phyloP scores from a whole-genome alignment of 1,284 basidiomycete genomes.

The Neonothopanus nambi region DNA sequence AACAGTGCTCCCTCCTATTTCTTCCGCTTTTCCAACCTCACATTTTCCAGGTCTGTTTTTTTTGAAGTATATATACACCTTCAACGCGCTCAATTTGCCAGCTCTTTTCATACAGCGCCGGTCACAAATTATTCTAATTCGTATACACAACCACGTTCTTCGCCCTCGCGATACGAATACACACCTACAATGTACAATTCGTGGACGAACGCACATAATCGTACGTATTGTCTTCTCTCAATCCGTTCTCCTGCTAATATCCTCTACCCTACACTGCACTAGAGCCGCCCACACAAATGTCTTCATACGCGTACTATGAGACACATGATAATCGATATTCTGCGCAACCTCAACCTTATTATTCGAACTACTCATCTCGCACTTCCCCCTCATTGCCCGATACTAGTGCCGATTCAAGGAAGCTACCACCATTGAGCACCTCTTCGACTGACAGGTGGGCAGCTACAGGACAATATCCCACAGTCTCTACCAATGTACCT shows the following conservation, averaged over 20 bases:
- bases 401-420: conserved; percentile 42
- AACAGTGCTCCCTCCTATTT: conserved; percentile 82
- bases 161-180: conserved; percentile 57
- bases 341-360: conserved; percentile 39
- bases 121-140: conserved; percentile 49
- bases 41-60: conserved; percentile 81
- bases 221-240: conserved; percentile 37
- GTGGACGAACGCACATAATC: conserved; percentile 47
- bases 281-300: conserved; percentile 45
- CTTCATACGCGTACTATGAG: conserved; percentile 50
- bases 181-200: conserved; percentile 48
- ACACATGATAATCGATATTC: conserved; percentile 58
- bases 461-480: conserved; percentile 4
- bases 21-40: conserved; percentile 81
- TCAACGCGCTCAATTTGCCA: conserved; percentile 54
- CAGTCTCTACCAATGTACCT: conserved; percentile 46
- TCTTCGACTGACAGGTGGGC: conserved; percentile 46
- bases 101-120: conserved; percentile 50
- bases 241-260: conserved; percentile 21
- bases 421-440: conserved; percentile 48
- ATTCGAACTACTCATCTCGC: conserved; percentile 47
- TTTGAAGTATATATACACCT: conserved; percentile 42
- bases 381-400: conserved; percentile 45
- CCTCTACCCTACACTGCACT: conserved; percentile 15
- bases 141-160: conserved; percentile 63